These are phyloP conservation scores for Pelargonium australe DNA, from an alignment of 441 rosid species.

Conservation along the genomic window DNA sequence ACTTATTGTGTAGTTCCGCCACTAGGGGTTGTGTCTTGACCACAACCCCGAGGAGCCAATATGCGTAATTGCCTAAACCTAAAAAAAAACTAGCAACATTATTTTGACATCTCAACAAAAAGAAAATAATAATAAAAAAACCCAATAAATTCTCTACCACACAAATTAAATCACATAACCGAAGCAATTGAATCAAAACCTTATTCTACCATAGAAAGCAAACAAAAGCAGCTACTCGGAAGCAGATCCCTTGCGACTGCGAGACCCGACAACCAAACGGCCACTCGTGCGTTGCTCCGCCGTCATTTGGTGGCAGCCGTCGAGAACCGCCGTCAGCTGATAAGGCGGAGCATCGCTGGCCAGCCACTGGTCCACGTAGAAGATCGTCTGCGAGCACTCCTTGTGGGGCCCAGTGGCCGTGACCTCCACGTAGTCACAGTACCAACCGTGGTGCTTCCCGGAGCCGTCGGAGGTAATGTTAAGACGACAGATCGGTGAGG, in stretches of 20 bases:
- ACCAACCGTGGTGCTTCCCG: constrained; percentile 30
- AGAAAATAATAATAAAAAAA: too few relatives aligned
- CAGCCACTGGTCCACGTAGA: constrained; percentile 28
- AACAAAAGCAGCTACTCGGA: background rate
- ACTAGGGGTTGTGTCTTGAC: too few relatives aligned
- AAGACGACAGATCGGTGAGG: constrained; percentile 26
- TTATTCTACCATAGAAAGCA: too few relatives aligned
- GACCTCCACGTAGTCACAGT: constrained; percentile 32
- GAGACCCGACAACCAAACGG: constrained; percentile 15
- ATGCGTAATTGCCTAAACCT: too few relatives aligned
- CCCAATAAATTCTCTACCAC: too few relatives aligned
- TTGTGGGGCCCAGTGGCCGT: constrained; percentile 24
- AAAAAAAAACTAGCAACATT: too few relatives aligned
- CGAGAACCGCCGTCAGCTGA: constrained; percentile 23
- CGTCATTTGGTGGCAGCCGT: constrained; percentile 23
- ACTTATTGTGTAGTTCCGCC: too few relatives aligned
- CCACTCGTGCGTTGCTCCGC: constrained; percentile 10
- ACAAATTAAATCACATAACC: too few relatives aligned
- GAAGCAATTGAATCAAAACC: too few relatives aligned
- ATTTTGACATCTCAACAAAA: too few relatives aligned
- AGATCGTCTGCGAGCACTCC: constrained; percentile 20
- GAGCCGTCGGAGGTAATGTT: constrained; percentile 34
- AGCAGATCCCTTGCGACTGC: constrained; percentile 10
- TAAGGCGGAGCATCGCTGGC: constrained; percentile 24
- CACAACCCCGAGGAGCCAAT: too few relatives aligned